phyloP scores from a whole-genome alignment of 139 green algal genomes.

The Zygnema cylindricum region DNA sequence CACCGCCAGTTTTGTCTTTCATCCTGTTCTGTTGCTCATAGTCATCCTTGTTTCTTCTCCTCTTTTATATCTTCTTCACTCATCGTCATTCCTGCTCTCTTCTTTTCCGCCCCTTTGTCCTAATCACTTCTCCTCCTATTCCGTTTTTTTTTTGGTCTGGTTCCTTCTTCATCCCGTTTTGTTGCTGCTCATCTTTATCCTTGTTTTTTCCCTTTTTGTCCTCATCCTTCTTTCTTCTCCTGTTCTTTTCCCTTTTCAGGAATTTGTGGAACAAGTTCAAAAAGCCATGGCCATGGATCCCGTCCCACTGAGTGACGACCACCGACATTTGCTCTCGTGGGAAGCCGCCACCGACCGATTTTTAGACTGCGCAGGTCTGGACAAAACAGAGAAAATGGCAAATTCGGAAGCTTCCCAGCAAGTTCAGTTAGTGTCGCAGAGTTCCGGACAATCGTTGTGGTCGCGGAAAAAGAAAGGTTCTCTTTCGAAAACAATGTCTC shows the following conservation, averaged over 20 bases:
- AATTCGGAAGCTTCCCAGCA: background rate
- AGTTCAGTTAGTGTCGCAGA: background rate
- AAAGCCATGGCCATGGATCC: slow-evolving; percentile 59
- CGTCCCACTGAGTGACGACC: slow-evolving; percentile 74
- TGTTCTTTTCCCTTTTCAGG: slow-evolving; percentile 63
- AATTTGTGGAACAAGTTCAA: slow-evolving; percentile 84
- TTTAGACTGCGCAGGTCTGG: slow-evolving; percentile 74
- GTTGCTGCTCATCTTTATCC: background rate
- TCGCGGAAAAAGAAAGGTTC: background rate
- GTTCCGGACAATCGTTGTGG: background rate
- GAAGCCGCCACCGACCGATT: slow-evolving; percentile 95
- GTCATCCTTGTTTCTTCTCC: too few species aligned
- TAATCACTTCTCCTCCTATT: too few species aligned
- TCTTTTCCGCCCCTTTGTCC: too few species aligned
- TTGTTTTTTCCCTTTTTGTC: background rate
- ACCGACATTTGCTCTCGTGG: slow-evolving; percentile 88
- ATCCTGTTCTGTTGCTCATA: too few species aligned
- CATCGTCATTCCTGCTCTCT: too few species aligned
- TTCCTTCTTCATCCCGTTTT: too few species aligned
- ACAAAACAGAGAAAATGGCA: background rate
- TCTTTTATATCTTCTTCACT: too few species aligned
- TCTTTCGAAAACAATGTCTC: slow-evolving; percentile 17
- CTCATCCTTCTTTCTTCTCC: background rate
- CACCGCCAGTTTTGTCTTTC: too few species aligned
- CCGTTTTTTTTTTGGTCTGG: too few species aligned